Percentiles rank a stretch among this genome's conserved stretches.
Conservation (phyloP, 2,329 filamentous ascomycete genomes). For the Aplosporella prunicola region DNA sequence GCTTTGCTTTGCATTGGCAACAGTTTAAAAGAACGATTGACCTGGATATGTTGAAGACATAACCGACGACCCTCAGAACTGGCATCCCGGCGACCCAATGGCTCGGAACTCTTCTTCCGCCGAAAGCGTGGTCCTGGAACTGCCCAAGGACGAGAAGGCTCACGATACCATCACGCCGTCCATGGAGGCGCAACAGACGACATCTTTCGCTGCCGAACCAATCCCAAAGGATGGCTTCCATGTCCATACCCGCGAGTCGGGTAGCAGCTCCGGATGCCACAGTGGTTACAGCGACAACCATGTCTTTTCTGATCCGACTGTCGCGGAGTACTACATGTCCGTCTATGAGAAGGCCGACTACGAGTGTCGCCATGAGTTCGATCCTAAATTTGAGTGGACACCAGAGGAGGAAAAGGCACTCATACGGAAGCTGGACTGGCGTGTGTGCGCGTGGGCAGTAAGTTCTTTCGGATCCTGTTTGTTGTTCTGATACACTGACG, state of each 20-base stretch:
- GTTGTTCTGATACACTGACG: constrained; percentile 20
- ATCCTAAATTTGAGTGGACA: constrained; percentile 39
- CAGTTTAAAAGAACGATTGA: constrained; percentile 2
- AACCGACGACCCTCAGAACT: background rate
- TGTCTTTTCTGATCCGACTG: constrained; percentile 18
- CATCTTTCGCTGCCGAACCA: constrained; percentile 3
- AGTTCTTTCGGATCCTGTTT: background rate
- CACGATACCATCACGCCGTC: background rate
- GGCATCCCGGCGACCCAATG: constrained; percentile 1
- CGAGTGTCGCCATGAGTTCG: constrained; percentile 37
- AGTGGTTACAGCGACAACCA: constrained; percentile 3
- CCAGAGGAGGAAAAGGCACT: constrained; percentile 40
- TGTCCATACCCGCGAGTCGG: constrained; percentile 1
- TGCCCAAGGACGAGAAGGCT: background rate
- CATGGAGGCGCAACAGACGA: constrained; percentile 1
- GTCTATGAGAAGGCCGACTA: constrained; percentile 24
- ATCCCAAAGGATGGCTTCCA: constrained; percentile 6
- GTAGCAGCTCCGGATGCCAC: background rate
- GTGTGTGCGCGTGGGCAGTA: constrained; percentile 21
- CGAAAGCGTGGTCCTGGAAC: constrained; percentile 3
- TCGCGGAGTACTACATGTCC: constrained; percentile 19
- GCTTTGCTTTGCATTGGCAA: background rate
- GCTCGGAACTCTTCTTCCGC: constrained; percentile 4
- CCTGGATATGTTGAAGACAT: background rate
- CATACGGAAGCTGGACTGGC: constrained; percentile 30